These are phyloP conservation scores for Emmonsia crescens DNA, from an alignment of 2,329 filamentous ascomycete species.

Conservation along the genomic window DNA sequence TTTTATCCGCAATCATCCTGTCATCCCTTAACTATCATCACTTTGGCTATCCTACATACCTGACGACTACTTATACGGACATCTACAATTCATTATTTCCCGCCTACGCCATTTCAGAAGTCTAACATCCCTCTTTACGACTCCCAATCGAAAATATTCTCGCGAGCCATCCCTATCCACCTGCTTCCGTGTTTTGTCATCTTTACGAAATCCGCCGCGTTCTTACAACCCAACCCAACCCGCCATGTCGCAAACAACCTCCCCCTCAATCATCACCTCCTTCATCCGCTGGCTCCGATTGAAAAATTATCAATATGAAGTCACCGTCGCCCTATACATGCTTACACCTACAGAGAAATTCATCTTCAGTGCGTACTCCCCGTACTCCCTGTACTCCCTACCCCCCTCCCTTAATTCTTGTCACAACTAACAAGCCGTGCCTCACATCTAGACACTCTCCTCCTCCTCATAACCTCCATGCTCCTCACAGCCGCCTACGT, in stretches of 20 bases:
- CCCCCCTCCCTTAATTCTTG: background rate
- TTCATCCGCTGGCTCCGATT: constrained; percentile 77
- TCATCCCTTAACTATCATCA: background rate
- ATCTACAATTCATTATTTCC: background rate
- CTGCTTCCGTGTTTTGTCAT: background rate
- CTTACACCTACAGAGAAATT: constrained; percentile 93
- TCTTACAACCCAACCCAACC: background rate
- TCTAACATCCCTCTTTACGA: too few species aligned
- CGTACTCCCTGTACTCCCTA: constrained; percentile 2
- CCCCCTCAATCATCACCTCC: constrained; percentile 34
- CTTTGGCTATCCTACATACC: too few species aligned
- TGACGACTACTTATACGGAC: too few species aligned
- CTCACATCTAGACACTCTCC: constrained; percentile 59
- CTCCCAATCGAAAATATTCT: background rate
- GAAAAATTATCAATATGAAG: constrained; percentile 97
- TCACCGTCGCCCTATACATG: constrained; percentile 95
- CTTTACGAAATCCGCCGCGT: background rate
- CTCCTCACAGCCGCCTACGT: constrained; percentile 76
- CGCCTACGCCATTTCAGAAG: too few species aligned
- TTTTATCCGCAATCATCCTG: background rate
- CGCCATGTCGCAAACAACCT: constrained; percentile 13
- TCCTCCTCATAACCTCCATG: constrained; percentile 82
- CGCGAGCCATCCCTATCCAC: background rate
- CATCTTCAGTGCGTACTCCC: constrained; percentile 67
- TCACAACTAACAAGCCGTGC: background rate